A percentile compares a stretch with the other conserved stretches of the same genome.
These are phyloP conservation scores for Ormosia emarginata DNA, from an alignment of 306 rosid genomes.

Conservation along the genomic window DNA sequence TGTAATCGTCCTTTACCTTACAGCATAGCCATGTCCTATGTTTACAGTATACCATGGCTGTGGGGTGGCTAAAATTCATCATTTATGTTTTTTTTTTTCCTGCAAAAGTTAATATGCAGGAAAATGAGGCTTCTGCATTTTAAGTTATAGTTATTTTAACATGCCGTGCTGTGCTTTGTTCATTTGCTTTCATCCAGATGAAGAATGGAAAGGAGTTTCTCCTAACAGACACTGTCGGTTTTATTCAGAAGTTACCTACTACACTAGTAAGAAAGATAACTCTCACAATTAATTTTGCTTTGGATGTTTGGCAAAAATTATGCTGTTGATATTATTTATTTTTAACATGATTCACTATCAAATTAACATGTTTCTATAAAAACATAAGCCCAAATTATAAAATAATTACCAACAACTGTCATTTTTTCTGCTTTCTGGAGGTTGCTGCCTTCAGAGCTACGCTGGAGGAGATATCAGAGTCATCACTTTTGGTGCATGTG, in stretches of 20 bases:
- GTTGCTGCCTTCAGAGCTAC: constrained; percentile 99
- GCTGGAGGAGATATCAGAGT: constrained; percentile 93
- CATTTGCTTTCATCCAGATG: constrained; percentile 50
- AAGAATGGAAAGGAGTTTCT: constrained; percentile 95
- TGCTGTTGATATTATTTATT: background rate
- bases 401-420: background rate
- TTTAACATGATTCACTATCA: constrained; percentile 7
- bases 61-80: constrained; percentile 4
- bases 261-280: constrained; percentile 64
- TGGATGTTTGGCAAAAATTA: background rate
- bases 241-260: constrained; percentile 96
- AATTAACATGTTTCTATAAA: background rate
- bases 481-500: constrained; percentile 84
- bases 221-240: constrained; percentile 94
- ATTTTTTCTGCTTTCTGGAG: constrained; percentile 37
- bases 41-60: background rate
- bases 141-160: constrained; percentile 16
- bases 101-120: background rate
- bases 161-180: constrained; percentile 20
- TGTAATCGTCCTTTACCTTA: background rate
- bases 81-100: background rate
- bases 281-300: constrained; percentile 15
- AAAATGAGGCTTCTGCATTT: background rate
- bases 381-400: background rate
- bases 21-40: background rate